Evolutionary conservation across 441 rosid species (phyloP).

Genomic region (Erysimum cheiri): DNA sequence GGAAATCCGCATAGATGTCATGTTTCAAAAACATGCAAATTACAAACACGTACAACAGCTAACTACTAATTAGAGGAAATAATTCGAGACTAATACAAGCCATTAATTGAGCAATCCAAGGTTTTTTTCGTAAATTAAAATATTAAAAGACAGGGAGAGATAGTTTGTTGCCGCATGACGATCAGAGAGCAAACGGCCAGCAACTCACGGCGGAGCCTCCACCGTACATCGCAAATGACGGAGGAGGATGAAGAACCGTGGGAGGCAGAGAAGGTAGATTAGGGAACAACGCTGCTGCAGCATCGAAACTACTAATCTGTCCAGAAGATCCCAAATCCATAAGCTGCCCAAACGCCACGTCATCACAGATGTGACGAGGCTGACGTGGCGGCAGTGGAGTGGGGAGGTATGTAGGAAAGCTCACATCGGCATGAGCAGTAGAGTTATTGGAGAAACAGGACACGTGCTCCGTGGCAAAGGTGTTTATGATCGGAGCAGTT

Average conservation of each 20-base stretch:
- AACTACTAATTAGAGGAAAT: not conserved
- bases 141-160: not conserved
- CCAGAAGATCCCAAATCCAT: slow-evolving; percentile 27
- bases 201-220: slow-evolving; percentile 38
- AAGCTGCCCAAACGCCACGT: slow-evolving; percentile 31
- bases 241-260: slow-evolving; percentile 33
- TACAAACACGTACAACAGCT: slow-evolving; percentile 1
- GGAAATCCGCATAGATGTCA: slow-evolving; percentile 3
- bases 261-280: slow-evolving; percentile 47
- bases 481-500: slow-evolving; percentile 59
- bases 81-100: not conserved
- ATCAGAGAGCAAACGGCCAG: slow-evolving; percentile 49
- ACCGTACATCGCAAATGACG: slow-evolving; percentile 36
- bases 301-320: slow-evolving; percentile 51
- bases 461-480: slow-evolving; percentile 79
- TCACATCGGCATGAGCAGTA: slow-evolving; percentile 28
- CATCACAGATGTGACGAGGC: slow-evolving; percentile 9
- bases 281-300: slow-evolving; percentile 48
- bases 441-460: slow-evolving; percentile 98
- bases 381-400: slow-evolving; percentile 39
- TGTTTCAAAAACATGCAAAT: slow-evolving; percentile 11
- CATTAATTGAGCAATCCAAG: not conserved
- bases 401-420: slow-evolving; percentile 30
- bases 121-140: not conserved
- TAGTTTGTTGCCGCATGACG: not conserved